Base-by-base conservation (phyloP, 176 grass and related monocot genomes). In the Triticum dicoccoides region DNA sequence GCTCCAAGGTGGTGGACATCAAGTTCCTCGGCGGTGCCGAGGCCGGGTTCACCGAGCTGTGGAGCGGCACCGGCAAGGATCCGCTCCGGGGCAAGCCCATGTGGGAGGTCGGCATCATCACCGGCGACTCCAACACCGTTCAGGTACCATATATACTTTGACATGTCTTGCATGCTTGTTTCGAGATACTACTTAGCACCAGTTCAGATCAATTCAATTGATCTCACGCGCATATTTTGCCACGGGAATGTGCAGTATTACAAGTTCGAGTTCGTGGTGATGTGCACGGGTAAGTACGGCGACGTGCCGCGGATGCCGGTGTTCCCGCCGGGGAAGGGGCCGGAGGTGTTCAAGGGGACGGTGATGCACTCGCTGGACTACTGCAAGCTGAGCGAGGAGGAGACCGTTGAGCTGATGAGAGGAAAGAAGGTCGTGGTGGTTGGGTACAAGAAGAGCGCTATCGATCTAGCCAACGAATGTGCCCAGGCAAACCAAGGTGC, bases 201-300 rank as follows among this genome's bases (percentile, higher is more conserved):
- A 10, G 30, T 30, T 66, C 15, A 21, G 39, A 66, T 51, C 24
- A 4, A 33, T 32, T 44, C 62, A 25, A 8, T 73, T 1, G 70
- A 23, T 9, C 51, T 18, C 2, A 54, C 35, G 21, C n/a, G 9
- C n/a, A n/a, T 13, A 21, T 73, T 51, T 58, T 58, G 2, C 6
- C 18, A 59, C 18, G 54, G 15, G 11, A 32, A 12, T 1, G 34
- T 73, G 71, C 89, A 92, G 96, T 91, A 81, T 63, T 85, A 75
- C 84, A 73, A 93, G 80, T 99, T 99, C 58, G 97, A 99, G 85
- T 99, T 99, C 80, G 86, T 99, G 49, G 97, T 99, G 84, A 93
- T 99, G 97, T 96, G 94, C 92, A 80, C 91, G n/a, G 96, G 96
- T 9, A 98, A 98, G 83, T 98, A 98, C 61, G 96, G 96, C 39